Base-by-base conservation (phyloP, 169 alveolate species). In the Fabrea salina region DNA sequence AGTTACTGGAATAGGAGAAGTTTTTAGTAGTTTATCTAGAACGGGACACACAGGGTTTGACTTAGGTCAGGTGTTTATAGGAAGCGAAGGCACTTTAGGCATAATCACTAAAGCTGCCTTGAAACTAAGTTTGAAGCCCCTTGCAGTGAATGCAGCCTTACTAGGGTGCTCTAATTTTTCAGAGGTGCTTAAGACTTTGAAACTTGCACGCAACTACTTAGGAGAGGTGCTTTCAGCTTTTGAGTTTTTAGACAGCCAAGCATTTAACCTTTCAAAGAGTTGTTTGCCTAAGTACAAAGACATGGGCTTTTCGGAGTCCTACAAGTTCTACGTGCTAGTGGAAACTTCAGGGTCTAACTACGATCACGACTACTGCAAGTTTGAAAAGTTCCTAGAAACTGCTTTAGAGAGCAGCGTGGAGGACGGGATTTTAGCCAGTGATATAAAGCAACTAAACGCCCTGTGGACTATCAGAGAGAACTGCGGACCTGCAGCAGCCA, bases 81-180 rank as follows among this genome's bases (percentile, higher is more conserved):
- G 96, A 35, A 71, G 93, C 33, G 97, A 93, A 78, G 97, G 97
- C n/a, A 91, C 91, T 2, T 74, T 93, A 35, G 96, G 97, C 2
- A 78, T 91, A 11, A 85, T 93, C 7, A 93, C 97, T 37, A 83
- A 91, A 59, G 88, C 85, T 3, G 88, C 91, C 41, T 67, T 93
- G 4, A 43, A 80, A 25, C 82, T 91, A 47, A 85, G 88, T n/a
- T 79, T 82, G 39, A 49, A 40, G 22, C 92, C 91, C 25, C 32
- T 82, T 37, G 13, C 67, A n/a, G 68, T 47, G 27, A 57, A 85
- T 1, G 54, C 84, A 8, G 58, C 81, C 39, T 41, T 84, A 2
- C 40, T 93, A 33, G 81, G 86, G 8, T 56, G 79, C 4, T 70
- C 72, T 33, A 49, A 76, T 39, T 92, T 86, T 72, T 75, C 83